phyloP scores from a whole-genome alignment of 192 early-diverging fungal genomes.

The Podochytrium sp. region DNA sequence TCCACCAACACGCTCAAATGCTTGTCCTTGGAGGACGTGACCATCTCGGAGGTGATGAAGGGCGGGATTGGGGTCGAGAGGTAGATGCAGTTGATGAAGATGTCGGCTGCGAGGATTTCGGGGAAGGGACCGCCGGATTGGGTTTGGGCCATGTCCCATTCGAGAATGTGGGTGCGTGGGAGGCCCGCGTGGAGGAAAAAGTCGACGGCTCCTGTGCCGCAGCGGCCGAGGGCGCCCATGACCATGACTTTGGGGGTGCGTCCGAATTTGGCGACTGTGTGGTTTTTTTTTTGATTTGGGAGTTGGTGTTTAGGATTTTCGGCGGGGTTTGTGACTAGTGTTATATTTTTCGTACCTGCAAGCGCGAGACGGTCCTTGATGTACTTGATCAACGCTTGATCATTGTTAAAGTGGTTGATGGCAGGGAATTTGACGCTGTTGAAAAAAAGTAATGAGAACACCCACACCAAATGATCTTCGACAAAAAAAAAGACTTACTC shows the following conservation, averaged over 20 bases:
- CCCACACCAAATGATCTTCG: background rate
- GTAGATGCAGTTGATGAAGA: slow-evolving; percentile 99
- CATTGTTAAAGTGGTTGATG: slow-evolving; percentile 84
- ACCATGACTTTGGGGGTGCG: slow-evolving; percentile 85
- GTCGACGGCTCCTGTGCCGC: slow-evolving; percentile 87
- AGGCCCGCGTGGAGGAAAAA: slow-evolving; percentile 82
- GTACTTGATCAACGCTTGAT: slow-evolving; percentile 74
- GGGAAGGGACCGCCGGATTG: slow-evolving; percentile 89
- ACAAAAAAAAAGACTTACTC: slow-evolving; percentile 21
- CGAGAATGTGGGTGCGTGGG: slow-evolving; percentile 82
- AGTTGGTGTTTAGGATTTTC: background rate
- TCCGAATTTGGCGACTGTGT: slow-evolving; percentile 55
- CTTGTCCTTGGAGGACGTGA: slow-evolving; percentile 69
- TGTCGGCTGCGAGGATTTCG: slow-evolving; percentile 85
- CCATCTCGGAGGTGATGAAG: slow-evolving; percentile 84
- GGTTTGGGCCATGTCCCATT: slow-evolving; percentile 97
- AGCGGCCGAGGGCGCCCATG: slow-evolving; percentile 97
- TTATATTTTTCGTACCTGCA: slow-evolving; percentile 55
- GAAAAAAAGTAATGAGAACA: background rate
- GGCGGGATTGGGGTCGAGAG: slow-evolving; percentile 90
- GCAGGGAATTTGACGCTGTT: slow-evolving; percentile 60
- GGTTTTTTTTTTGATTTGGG: background rate
- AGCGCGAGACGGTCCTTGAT: slow-evolving; percentile 63
- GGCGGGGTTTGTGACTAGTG: background rate
- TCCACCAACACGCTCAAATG: slow-evolving; percentile 86